Evolutionary conservation across 768 basidiomycete species (phyloP).

Genomic region (Suillus bovinus): DNA sequence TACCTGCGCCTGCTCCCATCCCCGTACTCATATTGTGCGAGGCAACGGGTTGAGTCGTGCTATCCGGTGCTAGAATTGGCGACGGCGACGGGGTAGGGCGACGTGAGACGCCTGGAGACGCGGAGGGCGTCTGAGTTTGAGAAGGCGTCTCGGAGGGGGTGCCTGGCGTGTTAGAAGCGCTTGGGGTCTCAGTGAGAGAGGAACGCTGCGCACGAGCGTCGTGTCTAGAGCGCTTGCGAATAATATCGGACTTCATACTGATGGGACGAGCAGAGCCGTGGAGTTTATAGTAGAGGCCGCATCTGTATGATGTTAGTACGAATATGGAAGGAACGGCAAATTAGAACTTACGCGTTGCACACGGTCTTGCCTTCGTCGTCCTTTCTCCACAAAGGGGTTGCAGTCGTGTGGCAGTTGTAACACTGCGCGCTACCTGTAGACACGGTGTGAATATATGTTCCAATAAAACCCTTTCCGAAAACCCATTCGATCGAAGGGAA

Average conservation of each 20-base stretch:
- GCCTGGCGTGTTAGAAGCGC: conserved; percentile 64
- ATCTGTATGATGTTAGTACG: conserved; percentile 41
- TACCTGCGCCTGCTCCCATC: conserved; percentile 9
- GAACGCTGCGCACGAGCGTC: conserved; percentile 62
- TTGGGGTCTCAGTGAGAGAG: conserved; percentile 22
- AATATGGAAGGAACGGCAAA: conserved; percentile 13
- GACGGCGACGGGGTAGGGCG: conserved; percentile 68
- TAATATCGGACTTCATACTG: conserved; percentile 90
- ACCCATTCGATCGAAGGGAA: not conserved
- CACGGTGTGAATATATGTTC: not conserved
- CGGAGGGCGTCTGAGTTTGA: conserved; percentile 57
- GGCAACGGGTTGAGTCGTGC: conserved; percentile 55
- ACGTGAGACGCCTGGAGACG: conserved; percentile 71
- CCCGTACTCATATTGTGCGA: conserved; percentile 22
- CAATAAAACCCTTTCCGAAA: conserved; percentile 21
- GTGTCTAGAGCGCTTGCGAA: conserved; percentile 83
- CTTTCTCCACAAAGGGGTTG: conserved; percentile 88
- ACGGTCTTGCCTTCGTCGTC: conserved; percentile 91
- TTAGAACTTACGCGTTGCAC: conserved; percentile 75
- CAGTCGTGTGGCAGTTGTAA: conserved; percentile 88
- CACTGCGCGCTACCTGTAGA: conserved; percentile 63
- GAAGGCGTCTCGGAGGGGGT: conserved; percentile 69
- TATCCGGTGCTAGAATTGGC: conserved; percentile 71
- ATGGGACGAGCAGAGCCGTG: conserved; percentile 86
- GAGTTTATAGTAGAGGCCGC: conserved; percentile 83